Evolutionary conservation across 78 protist genomes (phyloP), one percentile per base, ranked within the genome.

Genomic region (Diacronema lutheri): DNA sequence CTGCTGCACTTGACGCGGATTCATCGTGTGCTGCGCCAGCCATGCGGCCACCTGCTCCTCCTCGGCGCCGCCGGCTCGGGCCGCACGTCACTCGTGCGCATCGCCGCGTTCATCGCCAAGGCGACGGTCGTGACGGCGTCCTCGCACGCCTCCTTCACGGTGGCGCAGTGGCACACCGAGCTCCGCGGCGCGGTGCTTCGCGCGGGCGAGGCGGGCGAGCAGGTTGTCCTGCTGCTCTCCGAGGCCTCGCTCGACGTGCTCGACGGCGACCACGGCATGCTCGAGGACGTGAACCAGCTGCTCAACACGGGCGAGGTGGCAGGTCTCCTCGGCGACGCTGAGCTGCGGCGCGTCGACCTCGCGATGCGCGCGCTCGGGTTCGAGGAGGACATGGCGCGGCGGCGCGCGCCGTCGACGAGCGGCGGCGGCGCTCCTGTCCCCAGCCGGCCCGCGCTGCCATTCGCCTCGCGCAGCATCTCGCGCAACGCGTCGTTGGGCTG

Each of bases 291-390:
- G 97, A 97, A 97, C 83, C 95, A 99, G 4, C 91, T 98, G 40
- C 88, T 98, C 78, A 98, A 99, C 16, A 78, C 77, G 44, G 86
- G 90, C 13, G 96, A 94, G 73, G 94, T 98, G 4, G 99, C 99
- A 26, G 99, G 99, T 19, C 93, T 98, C n/a, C 97, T 98, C 80
- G 98, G 95, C 31, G 99, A 97, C 26, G 97, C 96, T 33, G 98
- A 93, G 71, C 88, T 72, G 64, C 68, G 80, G 19, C 57, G 89
- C 46, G 90, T 97, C 50, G 50, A 44, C 50, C 3, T 44, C 16
- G 50, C 50, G 50, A 44, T 44, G 50, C 3, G 50, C 50, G 26
- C 89, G 95, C 91, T 90, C 93, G n/a, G n/a, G n/a, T n/a, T n/a
- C n/a, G n/a, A n/a, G n/a, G n/a, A n/a, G n/a, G n/a, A n/a, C n/a